phyloP scores from a whole-genome alignment of 306 rosid species.

The Neltuma alba region DNA sequence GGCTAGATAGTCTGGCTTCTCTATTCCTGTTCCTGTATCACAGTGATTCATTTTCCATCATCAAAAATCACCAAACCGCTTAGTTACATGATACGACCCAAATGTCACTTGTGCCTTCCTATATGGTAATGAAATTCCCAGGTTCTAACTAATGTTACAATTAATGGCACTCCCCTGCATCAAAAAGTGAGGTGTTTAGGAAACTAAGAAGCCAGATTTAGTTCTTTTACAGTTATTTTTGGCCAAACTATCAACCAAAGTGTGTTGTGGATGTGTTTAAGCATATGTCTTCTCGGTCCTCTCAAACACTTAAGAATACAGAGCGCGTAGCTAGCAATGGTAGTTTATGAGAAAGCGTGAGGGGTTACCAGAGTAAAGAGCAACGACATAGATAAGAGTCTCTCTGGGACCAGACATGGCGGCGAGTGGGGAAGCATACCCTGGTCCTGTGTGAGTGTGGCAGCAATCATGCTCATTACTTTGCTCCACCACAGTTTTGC shows the following conservation, averaged over 20 bases:
- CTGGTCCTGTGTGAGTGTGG: constrained; percentile 68
- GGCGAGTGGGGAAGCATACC: constrained; percentile 74
- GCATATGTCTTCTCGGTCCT: no score
- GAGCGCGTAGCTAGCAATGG: no score
- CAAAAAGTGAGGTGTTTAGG: neutral
- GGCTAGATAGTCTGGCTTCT: constrained; percentile 95
- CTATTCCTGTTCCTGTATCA: constrained; percentile 73
- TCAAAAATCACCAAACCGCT: neutral
- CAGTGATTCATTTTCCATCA: constrained; percentile 6
- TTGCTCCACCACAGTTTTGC: constrained; percentile 21
- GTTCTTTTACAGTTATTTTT: no score
- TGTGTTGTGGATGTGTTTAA: no score
- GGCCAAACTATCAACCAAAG: no score
- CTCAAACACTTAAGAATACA: no score
- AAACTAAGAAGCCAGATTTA: no score
- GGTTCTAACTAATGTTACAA: neutral
- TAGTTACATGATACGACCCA: neutral
- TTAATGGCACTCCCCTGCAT: neutral
- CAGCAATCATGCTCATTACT: constrained; percentile 46
- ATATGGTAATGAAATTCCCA: no score
- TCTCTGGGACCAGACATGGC: constrained; percentile 95
- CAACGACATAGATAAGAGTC: constrained; percentile 72
- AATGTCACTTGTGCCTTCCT: no score
- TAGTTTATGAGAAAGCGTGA: no score
- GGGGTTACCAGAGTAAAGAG: constrained; percentile 66